phyloP scores from a whole-genome alignment of 352 stramenopile genomes.

The Globisporangium spiculum region DNA sequence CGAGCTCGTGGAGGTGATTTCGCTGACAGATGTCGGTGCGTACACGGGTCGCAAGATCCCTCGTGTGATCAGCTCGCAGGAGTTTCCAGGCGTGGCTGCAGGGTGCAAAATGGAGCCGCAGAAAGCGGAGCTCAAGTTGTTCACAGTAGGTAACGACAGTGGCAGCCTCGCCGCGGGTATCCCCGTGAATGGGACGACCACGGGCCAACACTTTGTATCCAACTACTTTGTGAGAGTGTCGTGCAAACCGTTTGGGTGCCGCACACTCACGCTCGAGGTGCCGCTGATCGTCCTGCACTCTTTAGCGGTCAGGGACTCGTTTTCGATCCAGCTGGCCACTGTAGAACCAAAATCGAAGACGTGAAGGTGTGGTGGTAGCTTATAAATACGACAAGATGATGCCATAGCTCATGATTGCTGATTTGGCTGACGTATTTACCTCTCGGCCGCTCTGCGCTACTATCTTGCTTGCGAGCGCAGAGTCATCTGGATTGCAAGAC shows the following conservation, averaged over 20 bases:
- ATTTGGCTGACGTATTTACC: too few species aligned
- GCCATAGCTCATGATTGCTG: too few species aligned
- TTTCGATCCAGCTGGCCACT: neutral
- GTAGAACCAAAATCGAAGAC: neutral
- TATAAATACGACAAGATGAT: too few species aligned
- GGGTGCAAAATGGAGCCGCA: slow-evolving; percentile 7
- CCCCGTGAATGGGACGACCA: slow-evolving; percentile 6
- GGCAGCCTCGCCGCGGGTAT: neutral
- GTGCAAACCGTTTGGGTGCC: slow-evolving; percentile 15
- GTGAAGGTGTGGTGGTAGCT: neutral
- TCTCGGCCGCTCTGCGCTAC: too few species aligned
- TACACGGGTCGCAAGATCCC: slow-evolving; percentile 8
- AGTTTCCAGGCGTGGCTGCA: slow-evolving; percentile 10
- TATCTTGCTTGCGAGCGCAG: too few species aligned
- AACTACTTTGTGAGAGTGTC: slow-evolving; percentile 9
- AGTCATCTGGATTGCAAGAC: too few species aligned
- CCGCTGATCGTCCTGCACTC: slow-evolving; percentile 14
- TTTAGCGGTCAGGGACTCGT: slow-evolving; percentile 11
- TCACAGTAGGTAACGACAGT: neutral
- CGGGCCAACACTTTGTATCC: slow-evolving; percentile 13
- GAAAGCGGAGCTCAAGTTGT: slow-evolving; percentile 5
- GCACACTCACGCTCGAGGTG: slow-evolving; percentile 9
- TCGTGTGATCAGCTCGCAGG: slow-evolving; percentile 5
- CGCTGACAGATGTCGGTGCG: slow-evolving; percentile 9
- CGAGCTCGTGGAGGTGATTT: slow-evolving; percentile 17